phyloP scores from a whole-genome alignment of 1,284 basidiomycete genomes.

The Laetiporus sulphureus region DNA sequence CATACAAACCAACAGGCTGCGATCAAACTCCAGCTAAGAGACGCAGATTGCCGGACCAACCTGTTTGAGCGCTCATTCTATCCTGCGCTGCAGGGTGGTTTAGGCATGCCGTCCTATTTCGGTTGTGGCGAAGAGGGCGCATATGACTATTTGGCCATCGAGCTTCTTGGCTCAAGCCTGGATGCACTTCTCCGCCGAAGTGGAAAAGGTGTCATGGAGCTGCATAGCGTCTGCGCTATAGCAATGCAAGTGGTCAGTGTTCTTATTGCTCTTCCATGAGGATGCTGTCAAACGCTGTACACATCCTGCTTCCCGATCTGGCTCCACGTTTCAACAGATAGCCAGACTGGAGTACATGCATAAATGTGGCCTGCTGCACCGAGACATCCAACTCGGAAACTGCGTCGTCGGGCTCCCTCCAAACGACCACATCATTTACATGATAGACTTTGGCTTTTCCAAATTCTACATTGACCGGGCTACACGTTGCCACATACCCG shows the following conservation, averaged over 20 bases:
- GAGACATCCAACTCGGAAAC: conserved; percentile 74
- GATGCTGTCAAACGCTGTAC: background rate
- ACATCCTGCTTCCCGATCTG: conserved; percentile 1
- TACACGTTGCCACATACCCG: conserved; percentile 59
- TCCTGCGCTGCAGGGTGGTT: conserved; percentile 63
- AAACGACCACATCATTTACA: conserved; percentile 56
- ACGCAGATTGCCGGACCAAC: conserved; percentile 71
- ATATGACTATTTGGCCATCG: conserved; percentile 72
- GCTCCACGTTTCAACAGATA: conserved; percentile 37
- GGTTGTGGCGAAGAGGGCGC: conserved; percentile 49
- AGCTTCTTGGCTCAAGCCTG: conserved; percentile 61
- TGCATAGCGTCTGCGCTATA: conserved; percentile 63
- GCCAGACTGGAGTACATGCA: conserved; percentile 67
- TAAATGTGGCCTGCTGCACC: conserved; percentile 59
- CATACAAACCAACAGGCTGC: conserved; percentile 54
- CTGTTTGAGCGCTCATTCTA: conserved; percentile 62
- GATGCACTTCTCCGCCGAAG: conserved; percentile 52
- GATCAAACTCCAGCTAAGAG: conserved; percentile 59
- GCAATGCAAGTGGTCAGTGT: conserved; percentile 65
- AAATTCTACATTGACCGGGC: conserved; percentile 63
- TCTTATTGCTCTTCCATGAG: conserved; percentile 1
- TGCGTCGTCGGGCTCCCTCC: conserved; percentile 54
- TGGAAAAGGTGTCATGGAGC: conserved; percentile 52
- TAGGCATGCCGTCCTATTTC: conserved; percentile 65
- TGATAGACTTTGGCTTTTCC: conserved; percentile 81